These are phyloP conservation scores for Gnomoniopsis sp. DNA, from an alignment of 2,329 filamentous ascomycete species.

Conservation along the genomic window DNA sequence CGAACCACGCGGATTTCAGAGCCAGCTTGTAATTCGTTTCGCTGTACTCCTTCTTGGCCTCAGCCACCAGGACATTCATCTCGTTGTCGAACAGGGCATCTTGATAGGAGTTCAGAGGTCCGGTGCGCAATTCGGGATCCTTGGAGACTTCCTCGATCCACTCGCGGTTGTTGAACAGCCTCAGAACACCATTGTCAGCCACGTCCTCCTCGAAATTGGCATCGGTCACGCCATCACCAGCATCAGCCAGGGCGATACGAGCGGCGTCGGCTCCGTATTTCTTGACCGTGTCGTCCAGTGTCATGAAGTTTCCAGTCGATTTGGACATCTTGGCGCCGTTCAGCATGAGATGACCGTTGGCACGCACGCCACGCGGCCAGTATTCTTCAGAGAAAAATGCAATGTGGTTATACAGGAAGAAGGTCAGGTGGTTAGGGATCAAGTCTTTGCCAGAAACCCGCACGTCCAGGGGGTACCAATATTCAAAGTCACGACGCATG, in stretches of 20 bases:
- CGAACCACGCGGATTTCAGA: conserved; percentile 84
- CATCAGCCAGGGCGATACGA: conserved; percentile 49
- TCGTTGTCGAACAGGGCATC: conserved; percentile 93
- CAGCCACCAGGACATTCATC: conserved; percentile 76
- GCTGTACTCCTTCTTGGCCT: conserved; percentile 75
- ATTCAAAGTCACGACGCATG: conserved; percentile 90
- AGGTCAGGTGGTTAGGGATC: conserved; percentile 89
- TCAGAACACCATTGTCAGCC: conserved; percentile 85
- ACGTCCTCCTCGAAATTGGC: conserved; percentile 97
- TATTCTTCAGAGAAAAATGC: conserved; percentile 85
- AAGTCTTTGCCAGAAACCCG: conserved; percentile 89
- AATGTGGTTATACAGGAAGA: conserved; percentile 90
- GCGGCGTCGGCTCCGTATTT: conserved; percentile 92
- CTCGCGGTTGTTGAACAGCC: conserved; percentile 73
- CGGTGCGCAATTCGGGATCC: conserved; percentile 71
- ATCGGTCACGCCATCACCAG: conserved; percentile 89
- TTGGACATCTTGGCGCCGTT: conserved; percentile 99
- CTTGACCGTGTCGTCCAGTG: conserved; percentile 75
- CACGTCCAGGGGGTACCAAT: conserved; percentile 93
- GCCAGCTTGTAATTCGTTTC: conserved; percentile 80
- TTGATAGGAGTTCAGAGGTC: conserved; percentile 72
- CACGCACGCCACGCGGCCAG: conserved; percentile 82
- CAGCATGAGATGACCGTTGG: conserved; percentile 89
- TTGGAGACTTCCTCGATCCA: conserved; percentile 87
- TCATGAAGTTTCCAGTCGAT: conserved; percentile 96